Evolutionary conservation across 2,329 filamentous ascomycete genomes (phyloP), one percentile per base, ranked within the genome.

Genomic region (Pezicula rhizophila): DNA sequence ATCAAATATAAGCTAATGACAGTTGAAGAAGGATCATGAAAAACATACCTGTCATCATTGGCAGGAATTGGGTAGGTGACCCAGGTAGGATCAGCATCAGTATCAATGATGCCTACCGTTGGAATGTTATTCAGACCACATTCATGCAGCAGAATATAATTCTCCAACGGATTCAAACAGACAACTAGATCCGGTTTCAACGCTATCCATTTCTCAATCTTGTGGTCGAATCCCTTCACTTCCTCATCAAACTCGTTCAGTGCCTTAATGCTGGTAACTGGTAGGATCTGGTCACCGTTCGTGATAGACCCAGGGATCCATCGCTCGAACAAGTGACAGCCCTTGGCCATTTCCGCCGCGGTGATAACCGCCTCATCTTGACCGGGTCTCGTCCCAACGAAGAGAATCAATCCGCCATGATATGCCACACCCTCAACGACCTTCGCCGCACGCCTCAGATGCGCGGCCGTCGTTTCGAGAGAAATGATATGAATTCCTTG

Each of bases 51-150:
- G 75, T 99, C 93, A 64, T 99, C 93, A 67, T 99, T 99, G 45
- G 89, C 89, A 2, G 93, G 93, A 58, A 99, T 96, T 12, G 88
- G 87, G 65, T 99, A 99, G 4, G 93, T 97, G 45, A 97, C 90
- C 81, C 88, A 92, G 0, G 89, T 89, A 1, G 93, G 89, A 68
- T 97, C 87, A 2, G 84, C 85, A 67, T 99, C 87, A 1, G 93
- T 97, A 68, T 99, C 93, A 57, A 97, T 86, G 50, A 99, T 77
- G 42, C 92, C 93, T 61, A 99, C 93, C 0, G 93, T 97, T 1
- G 93, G 93, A 49, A 99, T 87, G 62, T 85, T 88, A 65, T 89
- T 85, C 50, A 90, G 66, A 0, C 86, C 88, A 66, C 93, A 97
- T 74, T 99, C 93, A 68, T 93, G 89, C 62, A 99, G 74, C 66